Base-by-base conservation (phyloP, 1,284 basidiomycete genomes). In the Heterobasidion irregulare region DNA sequence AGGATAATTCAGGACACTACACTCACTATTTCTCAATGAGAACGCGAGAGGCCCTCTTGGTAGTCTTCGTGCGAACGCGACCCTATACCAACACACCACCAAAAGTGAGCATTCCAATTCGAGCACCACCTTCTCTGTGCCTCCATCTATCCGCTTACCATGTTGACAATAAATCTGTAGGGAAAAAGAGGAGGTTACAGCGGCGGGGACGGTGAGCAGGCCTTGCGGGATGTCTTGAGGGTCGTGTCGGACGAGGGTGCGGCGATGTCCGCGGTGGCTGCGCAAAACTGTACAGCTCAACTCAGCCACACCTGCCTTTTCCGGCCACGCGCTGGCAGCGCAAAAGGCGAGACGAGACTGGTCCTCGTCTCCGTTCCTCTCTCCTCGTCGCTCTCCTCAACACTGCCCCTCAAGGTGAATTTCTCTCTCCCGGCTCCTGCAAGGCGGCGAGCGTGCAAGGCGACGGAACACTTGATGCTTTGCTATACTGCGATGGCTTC, bases 1-100 rank as follows among this genome's bases (percentile, higher is more conserved):
- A 15, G 41, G 47, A 18, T 36, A 6, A 35, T 10, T 15, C 44
- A 44, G 9, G 47, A 32, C 53, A 56, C 58, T 66, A 70, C 2
- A 80, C 87, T 75, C 73, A 94, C 92, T 98, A 99, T 84, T 98
- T 98, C 86, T 99, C 96, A 71, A 99, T 99, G 78, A 99, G 86
- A 68, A 97, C 94, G 65, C 96, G 90, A 66, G 95, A 96, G 71
- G 96, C 96, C 79, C 96, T 92, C 86, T 99, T 99, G 74, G 95
- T 96, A 65, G 96, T 99, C 83, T 99, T 99, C 69, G 96, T 99
- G 72, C 96, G 92, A 80, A 99, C 96, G 71, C 96, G 94, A 77
- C 97, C 97, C 96, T 98, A 75, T n/a, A 50, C 47, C 50, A 35
- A 26, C 26, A 26, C 26, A 26, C 48, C 18, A 7, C 32, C 10